Percentiles rank a stretch among this genome's conserved stretches.
Conservation (phyloP, 1,284 basidiomycete genomes). For the Rhodotorula mucilaginosa region DNA sequence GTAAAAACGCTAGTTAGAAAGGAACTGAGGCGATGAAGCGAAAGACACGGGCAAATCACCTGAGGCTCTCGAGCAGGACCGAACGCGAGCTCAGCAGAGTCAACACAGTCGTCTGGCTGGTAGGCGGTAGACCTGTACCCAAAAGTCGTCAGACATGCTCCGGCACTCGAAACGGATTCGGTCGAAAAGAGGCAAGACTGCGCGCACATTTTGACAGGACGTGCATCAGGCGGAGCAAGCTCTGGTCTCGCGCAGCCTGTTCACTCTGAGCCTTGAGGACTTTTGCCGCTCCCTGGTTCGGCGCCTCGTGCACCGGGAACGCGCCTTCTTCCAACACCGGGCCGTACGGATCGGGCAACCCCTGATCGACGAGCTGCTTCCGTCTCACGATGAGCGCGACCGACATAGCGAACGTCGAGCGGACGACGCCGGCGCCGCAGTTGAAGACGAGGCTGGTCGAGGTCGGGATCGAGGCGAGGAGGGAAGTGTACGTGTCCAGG, state of each 20-base stretch:
- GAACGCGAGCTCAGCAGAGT: constrained; percentile 78
- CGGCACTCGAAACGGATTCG: background rate
- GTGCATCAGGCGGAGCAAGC: constrained; percentile 44
- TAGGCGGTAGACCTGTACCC: constrained; percentile 17
- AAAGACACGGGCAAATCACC: constrained; percentile 53
- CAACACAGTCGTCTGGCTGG: constrained; percentile 63
- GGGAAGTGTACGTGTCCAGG: constrained; percentile 59
- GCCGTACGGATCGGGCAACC: constrained; percentile 56
- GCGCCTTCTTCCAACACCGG: background rate
- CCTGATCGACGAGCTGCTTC: constrained; percentile 75
- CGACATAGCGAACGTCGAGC: constrained; percentile 87
- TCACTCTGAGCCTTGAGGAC: constrained; percentile 38
- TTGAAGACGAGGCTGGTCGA: constrained; percentile 89
- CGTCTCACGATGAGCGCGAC: constrained; percentile 85
- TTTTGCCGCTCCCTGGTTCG: background rate
- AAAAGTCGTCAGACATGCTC: background rate
- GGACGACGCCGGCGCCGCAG: constrained; percentile 94
- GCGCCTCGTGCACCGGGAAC: background rate
- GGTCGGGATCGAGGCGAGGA: constrained; percentile 67
- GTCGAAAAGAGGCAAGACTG: no score
- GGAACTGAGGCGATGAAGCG: accelerated
- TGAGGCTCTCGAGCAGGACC: constrained; percentile 73
- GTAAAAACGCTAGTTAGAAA: background rate
- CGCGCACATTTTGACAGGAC: constrained; percentile 37
- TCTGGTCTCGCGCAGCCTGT: constrained; percentile 38